Percentiles rank a stretch among this genome's conserved stretches.
These are phyloP conservation scores for Hypoxylon sp. DNA, from an alignment of 2,329 filamentous ascomycete genomes.

Conservation along the genomic window DNA sequence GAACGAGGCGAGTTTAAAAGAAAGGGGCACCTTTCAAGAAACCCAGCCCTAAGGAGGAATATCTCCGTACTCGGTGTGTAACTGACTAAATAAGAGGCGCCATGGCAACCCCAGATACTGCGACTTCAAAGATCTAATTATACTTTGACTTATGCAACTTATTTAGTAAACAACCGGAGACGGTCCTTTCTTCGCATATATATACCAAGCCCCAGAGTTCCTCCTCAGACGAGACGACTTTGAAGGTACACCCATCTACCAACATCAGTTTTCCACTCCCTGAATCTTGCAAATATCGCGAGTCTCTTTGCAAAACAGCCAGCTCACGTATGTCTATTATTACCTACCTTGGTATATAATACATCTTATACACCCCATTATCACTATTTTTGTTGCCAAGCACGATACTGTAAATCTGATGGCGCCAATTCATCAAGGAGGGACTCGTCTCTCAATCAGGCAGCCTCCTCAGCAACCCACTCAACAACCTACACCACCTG, in stretches of 20 bases:
- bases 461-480: not conserved
- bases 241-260: not conserved
- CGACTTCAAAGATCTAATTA: not conserved
- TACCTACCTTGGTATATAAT: not conserved
- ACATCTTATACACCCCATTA: not conserved
- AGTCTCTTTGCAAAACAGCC: not conserved
- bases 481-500: not conserved
- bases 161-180: not conserved
- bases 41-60: not conserved
- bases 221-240: not conserved
- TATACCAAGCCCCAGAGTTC: not conserved
- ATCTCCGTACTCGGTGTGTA: not conserved
- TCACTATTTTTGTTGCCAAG: not conserved
- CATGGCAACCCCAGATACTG: not conserved
- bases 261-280: not conserved
- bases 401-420: not conserved
- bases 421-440: not conserved
- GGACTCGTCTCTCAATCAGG: not conserved
- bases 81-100: slow-evolving; percentile 1
- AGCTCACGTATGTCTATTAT: not conserved
- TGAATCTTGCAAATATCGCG: not conserved
- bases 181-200: not conserved
- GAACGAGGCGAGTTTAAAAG: not conserved
- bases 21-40: not conserved
- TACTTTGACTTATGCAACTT: not conserved